Evolutionary conservation across 164 flowering plant species (phyloP), one percentile per base, ranked within the genome.

Genomic region (Houttuynia cordata): DNA sequence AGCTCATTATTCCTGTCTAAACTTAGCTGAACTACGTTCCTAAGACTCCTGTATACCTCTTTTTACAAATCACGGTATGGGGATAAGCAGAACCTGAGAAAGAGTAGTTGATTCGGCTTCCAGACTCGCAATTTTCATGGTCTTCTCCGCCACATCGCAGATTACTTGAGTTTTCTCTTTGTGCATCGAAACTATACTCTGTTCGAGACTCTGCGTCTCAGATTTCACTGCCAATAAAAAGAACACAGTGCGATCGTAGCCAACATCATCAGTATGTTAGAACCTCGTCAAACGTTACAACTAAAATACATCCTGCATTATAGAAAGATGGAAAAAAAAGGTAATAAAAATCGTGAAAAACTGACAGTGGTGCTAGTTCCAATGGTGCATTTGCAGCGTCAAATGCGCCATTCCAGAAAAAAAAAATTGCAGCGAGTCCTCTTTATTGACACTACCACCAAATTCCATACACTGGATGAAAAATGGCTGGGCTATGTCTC

Each of bases 91-190:
- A 57, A 62, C 64, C 64, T 53, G 55, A 22, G 64, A 51, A 53
- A 62, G 64, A 18, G 64, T 53, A 2, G 57, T 51, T 7, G 64
- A 51, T n/a, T 62, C 64, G 22, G 50, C 53, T 53, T 62, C 57
- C 19, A 62, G 30, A 21, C 13, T 51, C 10, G 20, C 20, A 13
- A 62, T 51, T 37, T 52, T 62, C 50, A 39, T 62, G 49, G 37
- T 51, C 24, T 62, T 62, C 10, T 40, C 21, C 1, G 53, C 47
- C 17, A 62, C 23, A 23, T 52, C 18, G 24, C 47, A 1, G n/a
- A 21, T 10, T 52, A 53, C 52, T 1, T 21, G 45, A 22, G 20
- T 45, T 53, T 52, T 62, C 21, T 41, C 21, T n/a, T 20, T 62
- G 22, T 52, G 49, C 64, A 62, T 62, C 41, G 13, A 13, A 37